Evolutionary conservation across 306 rosid genomes (phyloP).

Genomic region (Datisca glomerata): DNA sequence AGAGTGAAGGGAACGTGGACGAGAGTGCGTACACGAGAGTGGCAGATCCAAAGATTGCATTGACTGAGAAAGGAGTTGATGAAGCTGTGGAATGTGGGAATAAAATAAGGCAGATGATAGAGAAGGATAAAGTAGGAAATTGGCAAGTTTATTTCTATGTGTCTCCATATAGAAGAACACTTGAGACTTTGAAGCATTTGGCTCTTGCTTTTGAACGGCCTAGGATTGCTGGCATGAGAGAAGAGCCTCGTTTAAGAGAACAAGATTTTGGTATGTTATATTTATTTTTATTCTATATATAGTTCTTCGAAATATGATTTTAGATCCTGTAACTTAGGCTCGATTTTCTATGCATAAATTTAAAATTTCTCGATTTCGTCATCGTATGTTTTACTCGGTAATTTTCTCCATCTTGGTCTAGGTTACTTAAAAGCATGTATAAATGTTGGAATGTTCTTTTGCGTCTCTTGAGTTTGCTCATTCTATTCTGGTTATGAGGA

Average conservation of each 20-base stretch:
- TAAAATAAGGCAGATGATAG: conserved; percentile 34
- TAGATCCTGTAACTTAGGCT: neutral
- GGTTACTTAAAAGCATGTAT: too few species aligned
- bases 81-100: conserved; percentile 58
- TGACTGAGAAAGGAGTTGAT: conserved; percentile 38
- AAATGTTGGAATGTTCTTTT: too few species aligned
- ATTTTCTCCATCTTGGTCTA: too few species aligned
- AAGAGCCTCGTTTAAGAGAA: conserved; percentile 79
- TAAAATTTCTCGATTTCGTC: too few species aligned
- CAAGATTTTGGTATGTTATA: conserved; percentile 58
- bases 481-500: too few species aligned
- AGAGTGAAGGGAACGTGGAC: conserved; percentile 77
- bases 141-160: conserved; percentile 83
- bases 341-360: neutral
- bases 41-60: conserved; percentile 61
- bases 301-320: neutral
- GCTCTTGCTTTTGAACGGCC: conserved; percentile 57
- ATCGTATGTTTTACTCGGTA: too few species aligned
- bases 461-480: too few species aligned
- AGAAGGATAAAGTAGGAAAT: conserved; percentile 21
- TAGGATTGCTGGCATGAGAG: conserved; percentile 70
- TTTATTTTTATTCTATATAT: too few species aligned
- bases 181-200: conserved; percentile 37
- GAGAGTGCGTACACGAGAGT: conserved; percentile 49
- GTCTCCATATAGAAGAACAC: conserved; percentile 63